A percentile compares a stretch with the other conserved stretches of the same genome.
These are phyloP conservation scores for Globomyces pollinis-pini DNA, from an alignment of 192 early-diverging fungal species.

Conservation along the genomic window DNA sequence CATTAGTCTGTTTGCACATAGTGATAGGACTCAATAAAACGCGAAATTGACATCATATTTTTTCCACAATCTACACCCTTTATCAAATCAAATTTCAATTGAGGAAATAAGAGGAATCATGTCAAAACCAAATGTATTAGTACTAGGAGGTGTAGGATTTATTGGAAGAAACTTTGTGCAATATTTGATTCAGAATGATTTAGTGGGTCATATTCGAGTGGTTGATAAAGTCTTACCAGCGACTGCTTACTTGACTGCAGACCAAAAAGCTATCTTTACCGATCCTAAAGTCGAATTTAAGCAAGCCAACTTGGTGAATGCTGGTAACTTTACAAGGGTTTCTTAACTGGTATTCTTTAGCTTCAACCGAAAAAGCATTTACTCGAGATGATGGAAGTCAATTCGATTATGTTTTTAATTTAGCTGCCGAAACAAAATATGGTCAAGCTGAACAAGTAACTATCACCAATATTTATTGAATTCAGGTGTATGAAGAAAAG, in stretches of 20 bases:
- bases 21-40: no score
- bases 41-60: no score
- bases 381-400: slow-evolving; percentile 51
- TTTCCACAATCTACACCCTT: no score
- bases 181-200: slow-evolving; percentile 59
- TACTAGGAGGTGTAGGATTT: slow-evolving; percentile 80
- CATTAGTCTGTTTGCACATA: no score
- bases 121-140: slow-evolving; percentile 61
- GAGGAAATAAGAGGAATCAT: no score
- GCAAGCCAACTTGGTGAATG: slow-evolving; percentile 68
- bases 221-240: slow-evolving; percentile 77
- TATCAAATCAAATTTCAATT: no score
- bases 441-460: slow-evolving; percentile 70
- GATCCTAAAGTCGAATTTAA: slow-evolving; percentile 64
- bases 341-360: slow-evolving; percentile 38
- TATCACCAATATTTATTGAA: neutral
- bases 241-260: slow-evolving; percentile 63
- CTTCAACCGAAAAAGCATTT: slow-evolving; percentile 65
- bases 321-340: slow-evolving; percentile 41
- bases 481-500: slow-evolving; percentile 79
- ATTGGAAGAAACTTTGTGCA: slow-evolving; percentile 73
- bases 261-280: slow-evolving; percentile 57
- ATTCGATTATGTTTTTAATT: slow-evolving; percentile 92
- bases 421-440: slow-evolving; percentile 92
- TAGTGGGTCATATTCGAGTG: slow-evolving; percentile 59